phyloP scores from a whole-genome alignment of 139 green algal species.

The Trebouxia sp. region DNA sequence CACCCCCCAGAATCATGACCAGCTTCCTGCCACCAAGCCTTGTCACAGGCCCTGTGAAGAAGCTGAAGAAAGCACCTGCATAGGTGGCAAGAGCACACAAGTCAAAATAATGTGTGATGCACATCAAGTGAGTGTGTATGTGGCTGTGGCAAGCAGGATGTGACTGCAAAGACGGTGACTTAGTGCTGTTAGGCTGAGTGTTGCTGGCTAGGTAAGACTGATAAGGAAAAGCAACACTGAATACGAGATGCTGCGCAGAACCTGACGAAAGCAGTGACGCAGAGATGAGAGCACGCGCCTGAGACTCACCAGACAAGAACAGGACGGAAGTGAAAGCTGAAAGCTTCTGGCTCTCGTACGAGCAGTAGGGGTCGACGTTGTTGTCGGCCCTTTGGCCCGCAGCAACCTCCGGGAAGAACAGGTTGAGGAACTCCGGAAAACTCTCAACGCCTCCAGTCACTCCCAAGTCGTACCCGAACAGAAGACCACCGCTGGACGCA shows the following conservation, averaged over 20 bases:
- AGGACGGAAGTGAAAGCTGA: conserved; percentile 22
- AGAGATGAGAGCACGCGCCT: too few relatives aligned
- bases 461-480: conserved; percentile 64
- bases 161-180: too few relatives aligned
- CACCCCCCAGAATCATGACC: conserved; percentile 29
- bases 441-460: conserved; percentile 58
- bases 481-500: not conserved
- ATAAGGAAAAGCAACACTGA: too few relatives aligned
- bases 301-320: conserved; percentile 18
- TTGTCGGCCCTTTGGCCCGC: not conserved
- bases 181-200: too few relatives aligned
- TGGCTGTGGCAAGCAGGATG: not conserved
- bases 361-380: conserved; percentile 18
- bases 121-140: too few relatives aligned
- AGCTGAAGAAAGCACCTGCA: conserved; percentile 17
- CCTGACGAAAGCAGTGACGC: too few relatives aligned
- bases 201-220: too few relatives aligned
- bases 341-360: conserved; percentile 22
- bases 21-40: conserved; percentile 10
- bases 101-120: not conserved
- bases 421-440: conserved; percentile 45
- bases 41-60: conserved; percentile 6
- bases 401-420: conserved; percentile 59
- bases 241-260: too few relatives aligned
- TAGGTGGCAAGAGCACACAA: not conserved